Conservation (phyloP, 495 filamentous ascomycete species). For the Trichoderma parareesei region DNA sequence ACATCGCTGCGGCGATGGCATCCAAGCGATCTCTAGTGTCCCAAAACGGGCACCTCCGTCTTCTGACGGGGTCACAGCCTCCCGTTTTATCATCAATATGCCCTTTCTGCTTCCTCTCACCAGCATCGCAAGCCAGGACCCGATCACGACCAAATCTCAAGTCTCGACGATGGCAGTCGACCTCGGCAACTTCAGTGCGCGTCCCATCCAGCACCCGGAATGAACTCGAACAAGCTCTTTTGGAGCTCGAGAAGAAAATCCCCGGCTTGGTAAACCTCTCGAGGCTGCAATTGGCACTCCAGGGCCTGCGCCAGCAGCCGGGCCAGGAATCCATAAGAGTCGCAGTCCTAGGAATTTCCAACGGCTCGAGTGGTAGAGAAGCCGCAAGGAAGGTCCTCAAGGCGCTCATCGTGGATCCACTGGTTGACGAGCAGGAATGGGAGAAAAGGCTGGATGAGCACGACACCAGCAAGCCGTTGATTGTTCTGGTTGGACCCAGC, state of each 20-base stretch:
- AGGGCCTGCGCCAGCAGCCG: slow-evolving; percentile 59
- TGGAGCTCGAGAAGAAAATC: slow-evolving; percentile 52
- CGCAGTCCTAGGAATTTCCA: slow-evolving; percentile 43
- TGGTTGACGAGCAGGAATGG: slow-evolving; percentile 57
- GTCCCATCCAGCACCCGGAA: slow-evolving; percentile 23
- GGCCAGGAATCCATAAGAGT: slow-evolving; percentile 61
- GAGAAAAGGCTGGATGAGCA: slow-evolving; percentile 55
- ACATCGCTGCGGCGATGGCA: slow-evolving; percentile 7
- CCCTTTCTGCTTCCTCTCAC: background rate
- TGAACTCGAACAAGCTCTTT: slow-evolving; percentile 54
- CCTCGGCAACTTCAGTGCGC: slow-evolving; percentile 9
- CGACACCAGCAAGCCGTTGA: slow-evolving; percentile 31
- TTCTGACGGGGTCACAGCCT: background rate
- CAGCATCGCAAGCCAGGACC: background rate
- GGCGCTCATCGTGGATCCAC: slow-evolving; percentile 69
- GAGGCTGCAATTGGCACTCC: slow-evolving; percentile 69
- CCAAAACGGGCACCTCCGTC: slow-evolving; percentile 1
- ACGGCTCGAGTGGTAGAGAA: slow-evolving; percentile 20
- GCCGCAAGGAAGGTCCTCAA: slow-evolving; percentile 52
- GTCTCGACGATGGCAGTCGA: slow-evolving; percentile 12
- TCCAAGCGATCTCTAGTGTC: slow-evolving; percentile 10
- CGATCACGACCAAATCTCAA: background rate
- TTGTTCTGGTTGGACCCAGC: slow-evolving; percentile 32
- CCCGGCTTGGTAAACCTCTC: slow-evolving; percentile 63
- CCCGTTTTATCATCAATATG: background rate